These are phyloP conservation scores for Candida ulmi DNA, from an alignment of 805 yeast species.

Conservation along the genomic window DNA sequence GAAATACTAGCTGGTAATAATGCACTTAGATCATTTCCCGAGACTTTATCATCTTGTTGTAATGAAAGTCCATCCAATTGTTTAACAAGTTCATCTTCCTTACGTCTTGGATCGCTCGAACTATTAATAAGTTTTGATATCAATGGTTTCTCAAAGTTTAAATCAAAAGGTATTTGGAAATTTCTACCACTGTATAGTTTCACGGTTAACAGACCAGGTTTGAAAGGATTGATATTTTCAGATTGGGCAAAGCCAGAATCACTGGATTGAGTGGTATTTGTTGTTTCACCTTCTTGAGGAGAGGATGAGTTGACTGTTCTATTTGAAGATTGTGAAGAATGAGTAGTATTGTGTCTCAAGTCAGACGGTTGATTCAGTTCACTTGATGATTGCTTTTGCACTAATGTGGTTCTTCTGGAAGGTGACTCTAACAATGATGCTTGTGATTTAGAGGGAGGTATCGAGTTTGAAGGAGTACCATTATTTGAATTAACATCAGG, in stretches of 20 bases:
- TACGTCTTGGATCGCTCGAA: conserved; percentile 28
- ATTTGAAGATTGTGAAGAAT: conserved; percentile 1
- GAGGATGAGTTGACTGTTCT: neutral
- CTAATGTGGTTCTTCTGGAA: neutral
- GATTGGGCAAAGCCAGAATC: neutral
- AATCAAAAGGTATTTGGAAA: conserved; percentile 63
- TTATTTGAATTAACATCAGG: neutral
- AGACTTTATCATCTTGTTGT: conserved; percentile 27
- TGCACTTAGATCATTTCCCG: conserved; percentile 20
- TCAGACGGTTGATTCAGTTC: neutral
- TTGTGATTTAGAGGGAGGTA: neutral
- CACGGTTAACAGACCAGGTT: conserved; percentile 73
- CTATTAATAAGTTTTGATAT: conserved; percentile 62
- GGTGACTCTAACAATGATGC: neutral
- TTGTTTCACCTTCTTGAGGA: neutral
- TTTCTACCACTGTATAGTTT: conserved; percentile 68
- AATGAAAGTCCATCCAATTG: conserved; percentile 15
- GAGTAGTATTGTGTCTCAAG: neutral
- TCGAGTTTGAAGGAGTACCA: neutral
- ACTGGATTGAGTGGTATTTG: neutral
- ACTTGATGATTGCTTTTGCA: neutral
- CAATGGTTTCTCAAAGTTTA: conserved; percentile 58
- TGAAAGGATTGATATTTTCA: conserved; percentile 21
- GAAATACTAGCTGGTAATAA: conserved; percentile 49
- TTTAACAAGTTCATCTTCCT: conserved; percentile 15